Evolutionary conservation across 2,329 filamentous ascomycete species (phyloP), one percentile per base, ranked within the genome.

Genomic region (Clonostachys rosea): DNA sequence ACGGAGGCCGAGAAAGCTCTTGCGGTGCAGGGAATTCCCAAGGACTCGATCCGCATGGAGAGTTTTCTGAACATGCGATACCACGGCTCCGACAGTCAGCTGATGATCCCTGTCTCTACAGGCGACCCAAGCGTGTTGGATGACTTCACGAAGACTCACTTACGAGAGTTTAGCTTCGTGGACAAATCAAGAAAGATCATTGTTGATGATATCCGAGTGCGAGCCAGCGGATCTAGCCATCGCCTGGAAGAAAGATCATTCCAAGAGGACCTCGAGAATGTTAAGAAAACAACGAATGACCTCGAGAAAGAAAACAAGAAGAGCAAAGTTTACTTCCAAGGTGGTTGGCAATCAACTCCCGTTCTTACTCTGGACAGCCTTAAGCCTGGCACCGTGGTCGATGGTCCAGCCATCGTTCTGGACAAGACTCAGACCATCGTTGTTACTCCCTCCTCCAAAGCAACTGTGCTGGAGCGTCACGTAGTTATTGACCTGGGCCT

Each of bases 11-110:
- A 61, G 1, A 43, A 52, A 33, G 49, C 16, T 1, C 45, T 47
- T 20, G 13, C 5, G 14, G 33, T 5, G 2, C 70, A 75, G 53
- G 72, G 74, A 0, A 74, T 78, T 37, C 49, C 59, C 0, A 46
- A 56, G 0, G 59, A 65, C 4, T 65, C 67, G 8, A 68, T 77
- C 35, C 66, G 73, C 11, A 59, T 73, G n/a, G 64, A 72, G 40
- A 57, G 55, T 8, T 73, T 67, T 49, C 58, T 74, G 10, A 72
- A 72, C 49, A 65, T 74, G 60, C 60, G 69, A 10, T 74, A 74
- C 34, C 58, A 62, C 2, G 70, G 70, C 14, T 67, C 64, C 3
- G 68, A 71, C 40, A 74, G 66, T 0, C 61, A 62, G 0, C 55
- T 74, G 5, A 74, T 71, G 63, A 68, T 72, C 5, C 48, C 61